Evolutionary conservation across 108 stramenopile genomes (phyloP).

Genomic region (Tribonema minus): DNA sequence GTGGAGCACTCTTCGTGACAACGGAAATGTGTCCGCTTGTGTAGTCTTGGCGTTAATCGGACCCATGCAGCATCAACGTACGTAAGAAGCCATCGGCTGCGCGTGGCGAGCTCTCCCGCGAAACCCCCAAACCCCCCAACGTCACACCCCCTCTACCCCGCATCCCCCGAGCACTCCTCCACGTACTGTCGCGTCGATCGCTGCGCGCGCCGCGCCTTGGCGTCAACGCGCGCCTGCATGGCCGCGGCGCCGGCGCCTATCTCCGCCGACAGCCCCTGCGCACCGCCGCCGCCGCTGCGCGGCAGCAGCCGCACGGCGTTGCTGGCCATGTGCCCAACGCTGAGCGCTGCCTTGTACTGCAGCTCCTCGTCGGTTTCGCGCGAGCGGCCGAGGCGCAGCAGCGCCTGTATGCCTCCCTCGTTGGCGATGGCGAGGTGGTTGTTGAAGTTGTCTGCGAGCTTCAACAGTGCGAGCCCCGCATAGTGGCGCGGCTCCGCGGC

Average conservation of each 20-base stretch:
- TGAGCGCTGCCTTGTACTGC: constrained; percentile 69
- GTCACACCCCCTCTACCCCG: too few species aligned
- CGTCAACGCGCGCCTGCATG: too few species aligned
- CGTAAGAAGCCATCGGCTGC: too few species aligned
- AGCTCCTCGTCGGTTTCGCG: constrained; percentile 67
- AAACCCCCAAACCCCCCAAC: too few species aligned
- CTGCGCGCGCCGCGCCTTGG: too few species aligned
- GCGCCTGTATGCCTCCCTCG: constrained; percentile 74
- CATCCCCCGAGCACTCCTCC: too few species aligned
- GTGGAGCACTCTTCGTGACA: too few species aligned
- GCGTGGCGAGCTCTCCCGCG: too few species aligned
- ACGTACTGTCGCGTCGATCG: too few species aligned
- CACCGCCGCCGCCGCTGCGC: neutral
- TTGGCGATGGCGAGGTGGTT: constrained; percentile 74
- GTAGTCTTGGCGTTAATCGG: too few species aligned
- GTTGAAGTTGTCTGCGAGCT: constrained; percentile 78
- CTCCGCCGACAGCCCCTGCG: neutral
- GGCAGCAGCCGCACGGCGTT: constrained; percentile 57
- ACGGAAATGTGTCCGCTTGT: too few species aligned
- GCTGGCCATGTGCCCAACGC: constrained; percentile 64
- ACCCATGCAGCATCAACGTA: too few species aligned
- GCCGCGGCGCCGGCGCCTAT: neutral
- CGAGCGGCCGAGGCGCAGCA: constrained; percentile 64
- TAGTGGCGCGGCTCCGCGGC: constrained; percentile 72
- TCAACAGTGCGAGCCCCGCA: constrained; percentile 76